A percentile compares a stretch with the other conserved stretches of the same genome.
These are phyloP conservation scores for Beauveria australis DNA, from an alignment of 2,329 filamentous ascomycete genomes.

Conservation along the genomic window DNA sequence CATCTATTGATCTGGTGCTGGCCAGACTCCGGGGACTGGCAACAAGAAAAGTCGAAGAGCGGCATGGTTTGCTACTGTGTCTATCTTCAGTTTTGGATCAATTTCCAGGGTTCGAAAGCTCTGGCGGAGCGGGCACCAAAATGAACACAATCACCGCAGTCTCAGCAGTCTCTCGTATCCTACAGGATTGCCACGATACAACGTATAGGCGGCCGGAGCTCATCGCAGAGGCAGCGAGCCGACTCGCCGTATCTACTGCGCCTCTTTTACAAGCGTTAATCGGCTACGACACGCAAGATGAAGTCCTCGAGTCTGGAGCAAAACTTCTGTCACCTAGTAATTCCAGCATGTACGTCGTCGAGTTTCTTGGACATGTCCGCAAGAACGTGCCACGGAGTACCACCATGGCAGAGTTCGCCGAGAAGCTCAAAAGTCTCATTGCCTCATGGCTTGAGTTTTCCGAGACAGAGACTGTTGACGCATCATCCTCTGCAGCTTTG, in stretches of 20 bases:
- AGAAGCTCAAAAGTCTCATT: constrained; percentile 26
- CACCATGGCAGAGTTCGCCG: constrained; percentile 17
- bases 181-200: constrained; percentile 33
- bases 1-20: constrained; percentile 34
- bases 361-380: constrained; percentile 17
- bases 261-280: constrained; percentile 37
- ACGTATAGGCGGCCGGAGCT: constrained; percentile 54
- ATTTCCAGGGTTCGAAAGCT: constrained; percentile 27
- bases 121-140: constrained; percentile 16
- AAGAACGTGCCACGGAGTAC: not conserved
- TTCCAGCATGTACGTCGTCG: constrained; percentile 15
- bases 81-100: constrained; percentile 50
- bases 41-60: constrained; percentile 56
- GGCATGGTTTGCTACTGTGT: constrained; percentile 58
- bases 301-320: constrained; percentile 16
- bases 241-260: constrained; percentile 46
- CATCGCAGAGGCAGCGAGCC: constrained; percentile 52
- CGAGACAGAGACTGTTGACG: constrained; percentile 41
- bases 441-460: constrained; percentile 39
- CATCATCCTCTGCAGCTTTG: constrained; percentile 43
- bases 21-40: constrained; percentile 36
- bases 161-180: constrained; percentile 22
- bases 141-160: constrained; percentile 22
- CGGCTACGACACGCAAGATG: constrained; percentile 12
- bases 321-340: constrained; percentile 18